Evolutionary conservation across 257 asterid species (phyloP).

Genomic region (Cinchona pubescens): DNA sequence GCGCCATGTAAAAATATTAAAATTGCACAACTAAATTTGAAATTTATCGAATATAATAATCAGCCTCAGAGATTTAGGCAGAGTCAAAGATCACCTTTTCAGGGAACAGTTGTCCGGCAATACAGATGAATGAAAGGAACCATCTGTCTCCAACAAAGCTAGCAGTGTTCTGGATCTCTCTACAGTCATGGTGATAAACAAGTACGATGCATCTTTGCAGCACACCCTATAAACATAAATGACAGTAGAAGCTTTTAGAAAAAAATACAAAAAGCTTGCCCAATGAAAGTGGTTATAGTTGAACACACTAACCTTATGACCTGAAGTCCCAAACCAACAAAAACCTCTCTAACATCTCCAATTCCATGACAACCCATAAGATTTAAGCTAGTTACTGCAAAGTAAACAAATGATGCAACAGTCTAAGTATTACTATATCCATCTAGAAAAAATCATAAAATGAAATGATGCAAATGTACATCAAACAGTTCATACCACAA

Average conservation of each 20-base stretch:
- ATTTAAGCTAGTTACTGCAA: slow-evolving; percentile 36
- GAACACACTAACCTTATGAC: slow-evolving; percentile 37
- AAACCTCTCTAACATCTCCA: slow-evolving; percentile 33
- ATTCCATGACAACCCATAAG: slow-evolving; percentile 35
- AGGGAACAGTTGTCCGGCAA: slow-evolving; percentile 23
- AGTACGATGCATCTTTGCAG: slow-evolving; percentile 36
- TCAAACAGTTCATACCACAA: slow-evolving; percentile 55
- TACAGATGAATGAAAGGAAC: slow-evolving; percentile 27
- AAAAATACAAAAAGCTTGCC: slow-evolving; percentile 12
- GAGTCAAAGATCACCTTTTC: slow-evolving; percentile 39
- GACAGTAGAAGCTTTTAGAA: slow-evolving; percentile 16
- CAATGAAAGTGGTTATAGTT: slow-evolving; percentile 6
- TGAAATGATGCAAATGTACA: slow-evolving; percentile 19
- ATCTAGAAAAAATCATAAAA: slow-evolving; percentile 3
- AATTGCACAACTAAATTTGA: slow-evolving; percentile 5
- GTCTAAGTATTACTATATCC: not conserved
- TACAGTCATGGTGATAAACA: slow-evolving; percentile 35
- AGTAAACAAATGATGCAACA: slow-evolving; percentile 9
- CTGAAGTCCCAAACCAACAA: slow-evolving; percentile 48
- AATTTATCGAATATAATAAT: slow-evolving; percentile 6
- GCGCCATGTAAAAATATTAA: slow-evolving; percentile 14
- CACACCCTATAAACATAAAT: slow-evolving; percentile 33
- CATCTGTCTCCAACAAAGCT: slow-evolving; percentile 31
- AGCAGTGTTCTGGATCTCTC: slow-evolving; percentile 38
- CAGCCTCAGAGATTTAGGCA: slow-evolving; percentile 9